Evolutionary conservation across 2,329 filamentous ascomycete species (phyloP), one percentile per base, ranked within the genome.

Genomic region (Colletotrichum salicis): DNA sequence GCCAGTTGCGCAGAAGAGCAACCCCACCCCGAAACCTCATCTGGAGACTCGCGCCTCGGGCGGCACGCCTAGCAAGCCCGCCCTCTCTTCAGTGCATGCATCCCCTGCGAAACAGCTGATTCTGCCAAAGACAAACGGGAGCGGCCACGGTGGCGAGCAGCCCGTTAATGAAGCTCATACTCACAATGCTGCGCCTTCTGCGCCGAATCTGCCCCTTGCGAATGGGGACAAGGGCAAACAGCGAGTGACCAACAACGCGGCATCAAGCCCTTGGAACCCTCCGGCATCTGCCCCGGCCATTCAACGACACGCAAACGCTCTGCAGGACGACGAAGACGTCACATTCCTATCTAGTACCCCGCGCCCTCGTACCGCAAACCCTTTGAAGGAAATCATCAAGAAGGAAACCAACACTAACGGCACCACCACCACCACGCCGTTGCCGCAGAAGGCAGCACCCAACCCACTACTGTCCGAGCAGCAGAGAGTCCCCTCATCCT

Each of bases 211-310:
- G 13, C 1, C 51, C 51, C 29, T 15, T 24, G 12, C 52, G 15
- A 52, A 33, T 13, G 29, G 31, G 27, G 41, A 68, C 3, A 68
- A 55, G 15, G 69, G 27, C 54, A 71, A 68, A 33, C 52, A 63
- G 24, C 41, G 54, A 27, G 35, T 59, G 33, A 8, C 31, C 22
- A n/a, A 41, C n/a, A 51, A 31, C 19, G 57, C 55, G 15, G 5
- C 41, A 13, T n/a, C 5, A 24, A 15, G 8, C n/a, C 12, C n/a
- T 10, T 12, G 35, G 12, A 29, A n/a, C 57, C 22, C 57, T 15
- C 48, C 52, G 10, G 55, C 64, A 35, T 56, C 48, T 19, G 35
- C 51, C n/a, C 37, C 64, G 55, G 31, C 51, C 12, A 35, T 57
- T 27, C 35, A 37, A 19, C 56, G 33, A 8, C 57, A 57, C 27